These are phyloP conservation scores for Styphnolobium japonicum DNA, from an alignment of 306 rosid species.

Conservation along the genomic window DNA sequence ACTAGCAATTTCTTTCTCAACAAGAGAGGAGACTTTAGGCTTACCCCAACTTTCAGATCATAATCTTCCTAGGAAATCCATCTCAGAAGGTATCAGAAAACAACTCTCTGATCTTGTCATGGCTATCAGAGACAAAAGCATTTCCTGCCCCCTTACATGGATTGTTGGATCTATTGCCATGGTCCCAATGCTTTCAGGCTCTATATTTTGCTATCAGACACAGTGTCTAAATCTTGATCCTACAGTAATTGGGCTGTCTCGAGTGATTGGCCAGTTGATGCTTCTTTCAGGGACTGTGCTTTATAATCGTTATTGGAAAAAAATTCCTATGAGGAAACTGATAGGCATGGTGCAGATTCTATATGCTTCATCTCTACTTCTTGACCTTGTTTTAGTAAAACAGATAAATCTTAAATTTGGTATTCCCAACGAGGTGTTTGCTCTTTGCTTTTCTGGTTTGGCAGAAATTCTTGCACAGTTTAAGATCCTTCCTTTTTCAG, in stretches of 20 bases:
- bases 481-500: constrained; percentile 79
- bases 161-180: constrained; percentile 65
- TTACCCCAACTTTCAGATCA: constrained; percentile 37
- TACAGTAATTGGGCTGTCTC: constrained; percentile 65
- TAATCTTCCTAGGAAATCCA: constrained; percentile 29
- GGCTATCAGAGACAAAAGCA: constrained; percentile 46
- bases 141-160: constrained; percentile 66
- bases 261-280: constrained; percentile 72
- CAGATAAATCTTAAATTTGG: constrained; percentile 67
- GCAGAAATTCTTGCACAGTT: constrained; percentile 80
- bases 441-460: constrained; percentile 73
- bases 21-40: constrained; percentile 73
- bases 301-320: constrained; percentile 60
- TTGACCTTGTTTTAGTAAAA: constrained; percentile 70
- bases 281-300: constrained; percentile 72
- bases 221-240: constrained; percentile 75
- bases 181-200: constrained; percentile 80
- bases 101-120: constrained; percentile 52
- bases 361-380: constrained; percentile 69
- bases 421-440: constrained; percentile 62
- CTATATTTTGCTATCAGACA: constrained; percentile 85
- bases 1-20: constrained; percentile 50
- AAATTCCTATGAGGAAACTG: constrained; percentile 58
- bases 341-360: constrained; percentile 54
- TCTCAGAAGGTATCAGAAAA: constrained; percentile 48